Percentiles rank a stretch among this genome's conserved stretches.
phyloP scores from a whole-genome alignment of 2,329 filamentous ascomycete genomes.

The Fusarium siculi region DNA sequence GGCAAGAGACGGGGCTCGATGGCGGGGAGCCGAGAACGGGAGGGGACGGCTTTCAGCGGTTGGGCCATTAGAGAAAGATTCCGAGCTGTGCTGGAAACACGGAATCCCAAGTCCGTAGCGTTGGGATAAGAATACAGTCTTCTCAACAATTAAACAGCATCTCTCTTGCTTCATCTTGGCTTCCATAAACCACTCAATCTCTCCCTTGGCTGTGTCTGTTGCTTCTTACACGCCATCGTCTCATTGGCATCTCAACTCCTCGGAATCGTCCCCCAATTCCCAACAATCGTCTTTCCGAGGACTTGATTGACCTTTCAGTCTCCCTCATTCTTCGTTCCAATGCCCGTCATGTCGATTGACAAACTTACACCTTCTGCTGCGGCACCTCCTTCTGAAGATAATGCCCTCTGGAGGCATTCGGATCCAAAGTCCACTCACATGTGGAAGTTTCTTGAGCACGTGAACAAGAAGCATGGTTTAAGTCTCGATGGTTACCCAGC shows the following conservation, averaged over 20 bases:
- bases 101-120: conserved; percentile 27
- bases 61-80: conserved; percentile 23
- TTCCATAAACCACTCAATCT: background rate
- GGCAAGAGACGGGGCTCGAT: conserved; percentile 17
- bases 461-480: conserved; percentile 75
- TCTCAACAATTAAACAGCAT: conserved; percentile 11
- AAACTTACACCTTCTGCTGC: conserved; percentile 36
- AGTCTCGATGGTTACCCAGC: conserved; percentile 73
- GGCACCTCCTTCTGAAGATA: conserved; percentile 33
- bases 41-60: conserved; percentile 43
- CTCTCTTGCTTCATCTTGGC: conserved; percentile 2
- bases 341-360: conserved; percentile 43
- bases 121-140: conserved; percentile 16
- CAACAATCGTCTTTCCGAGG: conserved; percentile 8
- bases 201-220: background rate
- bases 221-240: background rate
- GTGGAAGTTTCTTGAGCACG: conserved; percentile 74
- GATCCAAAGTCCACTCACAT: conserved; percentile 75
- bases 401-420: conserved; percentile 77
- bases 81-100: conserved; percentile 29
- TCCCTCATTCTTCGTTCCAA: conserved; percentile 9
- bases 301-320: background rate
- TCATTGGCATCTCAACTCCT: conserved; percentile 4
- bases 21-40: conserved; percentile 38
- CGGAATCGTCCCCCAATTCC: conserved; percentile 17